These are phyloP conservation scores for Lipomyces sp. DNA, from an alignment of 805 yeast genomes.

Conservation along the genomic window DNA sequence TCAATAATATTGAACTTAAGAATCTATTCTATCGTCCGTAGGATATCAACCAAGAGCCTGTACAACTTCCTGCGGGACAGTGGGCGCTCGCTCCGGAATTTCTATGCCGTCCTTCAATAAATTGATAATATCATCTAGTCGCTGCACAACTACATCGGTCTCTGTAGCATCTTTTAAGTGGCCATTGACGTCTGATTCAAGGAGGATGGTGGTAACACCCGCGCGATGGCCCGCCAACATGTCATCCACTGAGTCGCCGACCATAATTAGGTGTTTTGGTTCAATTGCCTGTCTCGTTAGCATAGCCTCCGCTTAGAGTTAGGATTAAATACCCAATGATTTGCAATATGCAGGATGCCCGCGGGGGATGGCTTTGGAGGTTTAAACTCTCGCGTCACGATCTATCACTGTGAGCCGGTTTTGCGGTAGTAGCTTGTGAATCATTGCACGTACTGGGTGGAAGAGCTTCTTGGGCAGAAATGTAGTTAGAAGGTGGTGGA, in stretches of 20 bases:
- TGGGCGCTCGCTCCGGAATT: conserved; percentile 22
- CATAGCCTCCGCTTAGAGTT: neutral
- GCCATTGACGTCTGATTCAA: conserved; percentile 58
- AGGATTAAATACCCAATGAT: conserved; percentile 48
- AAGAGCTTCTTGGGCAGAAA: conserved; percentile 52
- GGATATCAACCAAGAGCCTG: conserved; percentile 16
- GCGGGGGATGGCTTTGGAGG: conserved; percentile 74
- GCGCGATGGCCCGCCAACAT: conserved; percentile 68
- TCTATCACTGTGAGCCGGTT: conserved; percentile 24
- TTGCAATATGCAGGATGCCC: conserved; percentile 62
- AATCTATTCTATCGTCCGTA: neutral
- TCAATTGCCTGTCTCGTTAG: conserved; percentile 41
- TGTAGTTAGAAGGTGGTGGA: conserved; percentile 54
- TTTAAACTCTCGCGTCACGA: conserved; percentile 64
- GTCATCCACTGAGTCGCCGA: conserved; percentile 75
- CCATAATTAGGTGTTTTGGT: conserved; percentile 62
- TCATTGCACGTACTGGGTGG: conserved; percentile 48
- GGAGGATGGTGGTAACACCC: conserved; percentile 61
- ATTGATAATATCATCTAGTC: conserved; percentile 34
- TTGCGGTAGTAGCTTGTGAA: neutral
- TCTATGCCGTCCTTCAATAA: conserved; percentile 32
- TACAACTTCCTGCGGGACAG: conserved; percentile 18
- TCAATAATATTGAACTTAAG: neutral
- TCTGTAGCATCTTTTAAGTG: conserved; percentile 49
- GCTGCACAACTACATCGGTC: conserved; percentile 33